phyloP scores from a whole-genome alignment of 2,329 filamentous ascomycete species.

The Rosellinia necatrix region DNA sequence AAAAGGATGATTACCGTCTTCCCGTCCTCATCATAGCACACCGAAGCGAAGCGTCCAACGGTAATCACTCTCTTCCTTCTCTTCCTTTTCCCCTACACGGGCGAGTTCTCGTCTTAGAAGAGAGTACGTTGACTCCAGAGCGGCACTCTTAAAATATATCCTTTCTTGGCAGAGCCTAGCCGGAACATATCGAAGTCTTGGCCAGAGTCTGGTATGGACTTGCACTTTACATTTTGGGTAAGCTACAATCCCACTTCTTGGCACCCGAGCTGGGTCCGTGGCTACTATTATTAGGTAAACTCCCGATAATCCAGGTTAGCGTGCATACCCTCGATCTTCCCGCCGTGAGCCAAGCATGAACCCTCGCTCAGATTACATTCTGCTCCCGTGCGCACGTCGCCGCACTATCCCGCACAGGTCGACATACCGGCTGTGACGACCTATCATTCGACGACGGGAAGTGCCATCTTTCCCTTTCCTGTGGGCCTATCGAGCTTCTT shows the following conservation, averaged over 20 bases:
- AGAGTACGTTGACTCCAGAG: background rate
- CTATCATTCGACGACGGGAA: slow-evolving; percentile 4
- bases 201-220: too few relatives aligned
- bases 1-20: background rate
- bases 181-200: background rate
- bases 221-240: too few relatives aligned
- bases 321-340: slow-evolving; percentile 16
- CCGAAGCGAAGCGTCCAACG: too few relatives aligned
- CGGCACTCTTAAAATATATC: background rate
- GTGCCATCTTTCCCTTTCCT: background rate
- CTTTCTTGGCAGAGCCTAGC: background rate
- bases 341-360: slow-evolving; percentile 5
- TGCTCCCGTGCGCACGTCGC: background rate
- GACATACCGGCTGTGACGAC: background rate
- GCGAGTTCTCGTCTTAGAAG: too few relatives aligned
- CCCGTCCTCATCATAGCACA: too few relatives aligned
- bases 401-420: background rate
- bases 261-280: background rate
- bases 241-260: slow-evolving; percentile 12
- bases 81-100: too few relatives aligned
- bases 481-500: background rate
- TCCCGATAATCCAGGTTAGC: background rate
- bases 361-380: slow-evolving; percentile 4
- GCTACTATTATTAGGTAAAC: slow-evolving; percentile 20
- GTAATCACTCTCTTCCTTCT: too few relatives aligned